Evolutionary conservation across 2,329 filamentous ascomycete species (phyloP).

Genomic region (Sarocladium strictum): DNA sequence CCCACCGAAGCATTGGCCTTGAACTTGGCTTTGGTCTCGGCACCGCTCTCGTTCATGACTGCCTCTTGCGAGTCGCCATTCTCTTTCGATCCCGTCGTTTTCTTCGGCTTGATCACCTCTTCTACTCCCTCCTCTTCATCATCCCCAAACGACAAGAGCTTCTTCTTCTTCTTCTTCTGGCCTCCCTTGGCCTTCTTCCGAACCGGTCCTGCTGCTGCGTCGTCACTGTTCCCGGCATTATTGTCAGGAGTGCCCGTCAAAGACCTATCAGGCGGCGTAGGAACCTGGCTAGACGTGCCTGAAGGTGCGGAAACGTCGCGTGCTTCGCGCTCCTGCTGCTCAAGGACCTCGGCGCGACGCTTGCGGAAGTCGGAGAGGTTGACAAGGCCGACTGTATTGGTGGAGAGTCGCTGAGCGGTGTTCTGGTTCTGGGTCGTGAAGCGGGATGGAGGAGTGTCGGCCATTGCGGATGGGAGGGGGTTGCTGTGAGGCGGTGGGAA

Average conservation of each 20-base stretch:
- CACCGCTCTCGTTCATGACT: conserved; percentile 12
- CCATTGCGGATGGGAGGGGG: conserved; percentile 25
- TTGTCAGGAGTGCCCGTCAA: conserved; percentile 41
- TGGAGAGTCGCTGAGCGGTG: conserved; percentile 76
- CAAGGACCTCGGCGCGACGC: conserved; percentile 86
- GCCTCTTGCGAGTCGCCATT: conserved; percentile 19
- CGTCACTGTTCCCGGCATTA: conserved; percentile 23
- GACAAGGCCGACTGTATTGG: conserved; percentile 84
- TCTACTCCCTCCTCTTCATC: neutral
- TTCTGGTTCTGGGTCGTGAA: conserved; percentile 67
- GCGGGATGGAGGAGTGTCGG: conserved; percentile 41
- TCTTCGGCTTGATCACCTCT: conserved; percentile 18
- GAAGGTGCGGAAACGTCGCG: conserved; percentile 48
- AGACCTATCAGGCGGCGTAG: conserved; percentile 44
- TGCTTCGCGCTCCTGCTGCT: conserved; percentile 79
- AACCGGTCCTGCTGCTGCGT: conserved; percentile 22
- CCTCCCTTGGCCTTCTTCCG: conserved; percentile 2
- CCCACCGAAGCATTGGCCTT: conserved; percentile 56
- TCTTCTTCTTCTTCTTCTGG: conserved; percentile 10
- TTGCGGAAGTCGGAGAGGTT: conserved; percentile 93
- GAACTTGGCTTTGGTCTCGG: conserved; percentile 40
- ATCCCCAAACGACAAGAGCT: conserved; percentile 18
- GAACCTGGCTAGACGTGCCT: conserved; percentile 23
- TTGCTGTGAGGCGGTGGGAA: neutral
- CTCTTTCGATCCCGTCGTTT: conserved; percentile 35